Base-by-base conservation (phyloP, 2,329 filamentous ascomycete genomes). In the Colletotrichum nymphaeae region DNA sequence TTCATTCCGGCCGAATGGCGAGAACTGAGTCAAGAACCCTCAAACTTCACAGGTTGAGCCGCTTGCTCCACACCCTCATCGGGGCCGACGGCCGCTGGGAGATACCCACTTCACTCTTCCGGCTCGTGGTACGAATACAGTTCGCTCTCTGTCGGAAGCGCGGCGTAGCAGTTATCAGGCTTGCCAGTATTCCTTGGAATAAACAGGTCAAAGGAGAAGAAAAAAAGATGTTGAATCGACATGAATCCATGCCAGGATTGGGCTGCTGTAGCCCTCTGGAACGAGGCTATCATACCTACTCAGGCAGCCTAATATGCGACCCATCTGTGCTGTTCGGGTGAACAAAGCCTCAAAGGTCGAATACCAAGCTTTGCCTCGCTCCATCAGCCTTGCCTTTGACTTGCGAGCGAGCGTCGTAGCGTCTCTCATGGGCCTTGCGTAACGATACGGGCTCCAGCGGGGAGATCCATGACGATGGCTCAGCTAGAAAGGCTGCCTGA, bases 1-100 rank as follows among this genome's bases (percentile, higher is more conserved):
- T 73, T 66, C 67, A 73, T 62, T 73, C 56, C 67, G 55, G 67
- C 60, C 67, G 55, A 66, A 62, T 69, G 55, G 26, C 59, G 49
- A 57, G 46, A 26, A 52, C 22, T 65, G 70, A 73, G 59, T 73
- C 70, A 56, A 57, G 67, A 46, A 52, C 60, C 60, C 67, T 57
- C 32, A 69, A 70, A 73, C 60, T 67, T 26, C 22, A 46, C 60
- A 64, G 32, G 26, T 46, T 52, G 65, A 63, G 35, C 60, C n/a
- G 19, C 26, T 35, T 42, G 55, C 28, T 70, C 70, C 70, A 65
- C 70, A 70, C 70, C 70, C 70, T 65, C 67, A 49, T 56, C 60
- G 53, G 67, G 60, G n/a, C 58, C 56, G 70, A 70, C 35, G 60
- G 60, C 52, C 42, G 53, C 60, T 63, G 28, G 28, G 28, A 55